phyloP scores from a whole-genome alignment of 2,329 filamentous ascomycete species.

The Myriosclerotinia curreyana region DNA sequence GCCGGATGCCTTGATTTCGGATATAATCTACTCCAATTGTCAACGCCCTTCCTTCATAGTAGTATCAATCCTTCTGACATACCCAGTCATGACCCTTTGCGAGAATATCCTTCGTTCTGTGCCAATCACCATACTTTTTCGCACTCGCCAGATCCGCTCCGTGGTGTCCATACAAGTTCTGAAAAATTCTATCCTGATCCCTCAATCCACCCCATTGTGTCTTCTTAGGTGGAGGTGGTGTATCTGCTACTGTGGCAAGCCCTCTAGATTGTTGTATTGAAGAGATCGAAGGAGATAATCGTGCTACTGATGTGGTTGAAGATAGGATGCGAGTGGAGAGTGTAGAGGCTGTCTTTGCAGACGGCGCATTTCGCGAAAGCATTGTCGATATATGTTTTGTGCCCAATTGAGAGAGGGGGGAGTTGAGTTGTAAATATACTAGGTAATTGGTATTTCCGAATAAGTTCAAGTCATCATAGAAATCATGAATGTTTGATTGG shows the following conservation, averaged over 20 bases:
- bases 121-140: slow-evolving; percentile 98
- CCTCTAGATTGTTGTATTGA: slow-evolving; percentile 58
- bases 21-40: slow-evolving; percentile 67
- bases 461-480: slow-evolving; percentile 31
- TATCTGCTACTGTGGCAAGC: slow-evolving; percentile 79
- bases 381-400: slow-evolving; percentile 37
- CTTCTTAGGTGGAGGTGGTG: slow-evolving; percentile 59
- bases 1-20: slow-evolving; percentile 94
- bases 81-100: slow-evolving; percentile 96
- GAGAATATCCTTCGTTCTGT: slow-evolving; percentile 98
- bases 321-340: slow-evolving; percentile 37
- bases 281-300: slow-evolving; percentile 41
- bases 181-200: slow-evolving; percentile 98
- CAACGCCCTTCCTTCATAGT: slow-evolving; percentile 24
- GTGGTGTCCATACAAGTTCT: slow-evolving; percentile 94
- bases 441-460: too few relatives aligned
- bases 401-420: slow-evolving; percentile 39
- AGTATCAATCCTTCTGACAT: slow-evolving; percentile 30
- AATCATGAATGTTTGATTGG: slow-evolving; percentile 23
- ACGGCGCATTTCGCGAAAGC: slow-evolving; percentile 41
- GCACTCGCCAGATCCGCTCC: slow-evolving; percentile 88
- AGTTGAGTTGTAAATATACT: slow-evolving; percentile 22
- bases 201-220: slow-evolving; percentile 79
- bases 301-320: slow-evolving; percentile 33
- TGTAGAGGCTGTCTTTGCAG: slow-evolving; percentile 36